These are phyloP conservation scores for Ampelomyces quisqualis DNA, from an alignment of 2,329 filamentous ascomycete species.

Conservation along the genomic window DNA sequence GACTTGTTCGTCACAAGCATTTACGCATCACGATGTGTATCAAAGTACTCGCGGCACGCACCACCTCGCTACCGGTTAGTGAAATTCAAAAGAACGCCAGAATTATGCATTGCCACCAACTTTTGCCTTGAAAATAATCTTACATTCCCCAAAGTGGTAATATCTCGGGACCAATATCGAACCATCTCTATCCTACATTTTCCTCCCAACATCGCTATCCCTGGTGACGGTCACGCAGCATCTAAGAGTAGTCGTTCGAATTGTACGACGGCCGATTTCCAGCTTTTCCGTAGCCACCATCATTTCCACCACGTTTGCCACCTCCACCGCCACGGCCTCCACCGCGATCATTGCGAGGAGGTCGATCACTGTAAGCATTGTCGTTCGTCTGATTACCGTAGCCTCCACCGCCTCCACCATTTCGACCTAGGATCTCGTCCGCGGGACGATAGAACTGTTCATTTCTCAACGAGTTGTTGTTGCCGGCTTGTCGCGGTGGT, in stretches of 20 bases:
- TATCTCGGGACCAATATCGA: too few relatives aligned
- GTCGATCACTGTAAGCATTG: conserved; percentile 25
- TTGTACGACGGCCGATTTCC: conserved; percentile 16
- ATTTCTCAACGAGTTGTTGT: conserved; percentile 23
- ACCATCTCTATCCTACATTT: too few relatives aligned
- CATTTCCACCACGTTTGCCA: conserved; percentile 27
- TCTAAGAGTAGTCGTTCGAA: conserved; percentile 24
- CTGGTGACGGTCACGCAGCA: too few relatives aligned
- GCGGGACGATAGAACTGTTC: conserved; percentile 29
- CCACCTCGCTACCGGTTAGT: too few relatives aligned
- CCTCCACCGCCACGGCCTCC: conserved; percentile 30
- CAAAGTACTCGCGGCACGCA: too few relatives aligned
- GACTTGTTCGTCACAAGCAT: too few relatives aligned
- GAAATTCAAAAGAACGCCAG: too few relatives aligned
- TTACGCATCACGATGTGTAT: too few relatives aligned
- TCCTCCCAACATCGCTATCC: too few relatives aligned
- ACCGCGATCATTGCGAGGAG: conserved; percentile 18
- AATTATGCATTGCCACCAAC: too few relatives aligned
- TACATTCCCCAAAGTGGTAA: too few relatives aligned
- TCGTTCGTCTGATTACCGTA: conserved; percentile 20
- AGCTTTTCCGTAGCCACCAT: conserved; percentile 16
- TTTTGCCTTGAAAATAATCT: too few relatives aligned
- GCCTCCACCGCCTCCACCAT: conserved; percentile 25
- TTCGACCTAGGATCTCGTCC: conserved; percentile 26
- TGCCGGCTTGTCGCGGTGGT: conserved; percentile 21